These are phyloP conservation scores for Limtongia smithiae DNA, from an alignment of 805 yeast genomes.

Conservation along the genomic window DNA sequence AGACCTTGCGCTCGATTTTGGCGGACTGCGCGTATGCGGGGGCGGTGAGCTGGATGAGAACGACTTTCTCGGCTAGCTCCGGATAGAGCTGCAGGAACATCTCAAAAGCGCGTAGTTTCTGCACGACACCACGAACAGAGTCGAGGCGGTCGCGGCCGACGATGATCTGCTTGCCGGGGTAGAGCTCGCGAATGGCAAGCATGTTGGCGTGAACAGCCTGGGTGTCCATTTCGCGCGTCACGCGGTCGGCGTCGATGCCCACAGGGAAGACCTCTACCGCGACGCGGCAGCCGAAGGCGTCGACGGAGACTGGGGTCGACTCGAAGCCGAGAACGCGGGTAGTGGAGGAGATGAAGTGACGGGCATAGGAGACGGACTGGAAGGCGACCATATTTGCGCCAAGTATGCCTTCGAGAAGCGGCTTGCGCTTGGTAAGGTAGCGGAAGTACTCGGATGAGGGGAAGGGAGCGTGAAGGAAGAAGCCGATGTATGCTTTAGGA, in stretches of 20 bases:
- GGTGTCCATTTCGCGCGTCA: slow-evolving; percentile 60
- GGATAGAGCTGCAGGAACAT: slow-evolving; percentile 87
- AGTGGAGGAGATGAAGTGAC: slow-evolving; percentile 90
- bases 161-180: slow-evolving; percentile 57
- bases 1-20: slow-evolving; percentile 73
- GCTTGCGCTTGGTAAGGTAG: slow-evolving; percentile 76
- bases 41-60: slow-evolving; percentile 85
- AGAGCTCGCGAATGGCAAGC: slow-evolving; percentile 50
- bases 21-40: slow-evolving; percentile 62
- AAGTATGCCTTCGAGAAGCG: slow-evolving; percentile 82
- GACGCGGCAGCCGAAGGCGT: slow-evolving; percentile 72
- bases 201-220: slow-evolving; percentile 49
- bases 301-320: slow-evolving; percentile 33
- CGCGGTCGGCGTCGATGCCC: slow-evolving; percentile 76
- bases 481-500: slow-evolving; percentile 70
- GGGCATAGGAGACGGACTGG: slow-evolving; percentile 78
- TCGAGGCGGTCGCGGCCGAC: slow-evolving; percentile 94
- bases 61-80: slow-evolving; percentile 83
- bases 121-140: slow-evolving; percentile 87
- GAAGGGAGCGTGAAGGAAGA: slow-evolving; percentile 86
- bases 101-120: slow-evolving; percentile 87
- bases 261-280: slow-evolving; percentile 76
- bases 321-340: slow-evolving; percentile 84
- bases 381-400: slow-evolving; percentile 85
- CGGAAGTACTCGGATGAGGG: slow-evolving; percentile 93